These are phyloP conservation scores for Echinochloa phyllopogon DNA, from an alignment of 176 grass and related monocot species.

Conservation along the genomic window DNA sequence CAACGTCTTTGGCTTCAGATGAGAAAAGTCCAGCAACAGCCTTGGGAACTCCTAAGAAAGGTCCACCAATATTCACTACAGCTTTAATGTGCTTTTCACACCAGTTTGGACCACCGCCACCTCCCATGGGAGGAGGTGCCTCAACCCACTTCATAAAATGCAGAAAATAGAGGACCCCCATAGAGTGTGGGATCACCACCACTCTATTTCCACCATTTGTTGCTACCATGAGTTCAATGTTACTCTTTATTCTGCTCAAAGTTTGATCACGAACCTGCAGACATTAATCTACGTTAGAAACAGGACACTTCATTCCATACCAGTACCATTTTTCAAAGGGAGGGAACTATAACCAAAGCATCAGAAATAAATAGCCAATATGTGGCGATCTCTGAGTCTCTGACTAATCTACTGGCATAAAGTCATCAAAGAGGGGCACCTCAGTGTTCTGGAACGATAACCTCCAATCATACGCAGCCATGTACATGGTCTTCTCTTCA, in stretches of 20 bases:
- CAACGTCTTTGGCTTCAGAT: constrained; percentile 98
- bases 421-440: constrained; percentile 54
- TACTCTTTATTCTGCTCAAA: constrained; percentile 96
- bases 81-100: constrained; percentile 96
- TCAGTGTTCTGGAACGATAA: constrained; percentile 97
- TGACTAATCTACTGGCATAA: constrained; percentile 24
- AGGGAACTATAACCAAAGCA: constrained; percentile 25
- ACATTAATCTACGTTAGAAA: constrained; percentile 29
- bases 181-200: constrained; percentile 97
- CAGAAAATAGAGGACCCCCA: constrained; percentile 97
- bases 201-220: constrained; percentile 98
- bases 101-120: constrained; percentile 88
- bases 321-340: not conserved
- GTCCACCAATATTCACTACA: constrained; percentile 92
- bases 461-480: constrained; percentile 99
- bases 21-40: constrained; percentile 92
- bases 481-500: constrained; percentile 99
- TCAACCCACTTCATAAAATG: constrained; percentile 99
- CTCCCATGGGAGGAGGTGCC: constrained; percentile 88
- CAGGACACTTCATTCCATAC: constrained; percentile 12
- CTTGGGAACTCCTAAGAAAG: constrained; percentile 96
- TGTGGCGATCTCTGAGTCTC: not conserved
- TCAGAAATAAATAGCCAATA: constrained; percentile 11
- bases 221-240: constrained; percentile 89
- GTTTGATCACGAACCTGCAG: constrained; percentile 88